Evolutionary conservation across 169 alveolate genomes (phyloP).

Genomic region (Plasmodium reichenowi): DNA sequence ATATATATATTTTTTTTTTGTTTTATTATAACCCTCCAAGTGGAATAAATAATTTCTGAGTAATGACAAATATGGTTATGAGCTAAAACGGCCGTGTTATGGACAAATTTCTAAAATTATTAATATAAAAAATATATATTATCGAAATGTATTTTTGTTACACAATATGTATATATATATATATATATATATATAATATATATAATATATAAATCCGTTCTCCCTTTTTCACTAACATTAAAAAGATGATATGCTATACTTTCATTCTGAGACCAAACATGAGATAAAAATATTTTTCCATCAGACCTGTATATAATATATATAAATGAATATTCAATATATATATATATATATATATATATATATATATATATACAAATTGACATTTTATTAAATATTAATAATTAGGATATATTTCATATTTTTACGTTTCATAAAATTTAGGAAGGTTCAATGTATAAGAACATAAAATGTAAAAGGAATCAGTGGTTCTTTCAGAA

Average conservation of each 20-base stretch:
- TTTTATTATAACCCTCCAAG: conserved; percentile 56
- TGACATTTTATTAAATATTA: background rate
- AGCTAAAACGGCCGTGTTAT: conserved; percentile 25
- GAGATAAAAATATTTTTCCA: conserved; percentile 54
- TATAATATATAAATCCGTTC: background rate
- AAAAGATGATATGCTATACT: conserved; percentile 63
- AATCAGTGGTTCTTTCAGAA: conserved; percentile 35
- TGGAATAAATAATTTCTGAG: conserved; percentile 46
- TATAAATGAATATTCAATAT: conserved; percentile 1
- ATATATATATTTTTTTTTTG: too few species aligned
- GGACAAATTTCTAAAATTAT: conserved; percentile 29
- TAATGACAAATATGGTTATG: conserved; percentile 43
- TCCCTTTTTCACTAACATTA: conserved; percentile 3
- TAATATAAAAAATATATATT: background rate
- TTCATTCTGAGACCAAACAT: conserved; percentile 69
- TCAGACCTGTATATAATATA: conserved; percentile 34
- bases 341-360: background rate
- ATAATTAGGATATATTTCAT: background rate
- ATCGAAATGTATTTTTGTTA: background rate
- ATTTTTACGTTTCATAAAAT: conserved; percentile 50
- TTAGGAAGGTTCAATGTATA: conserved; percentile 68
- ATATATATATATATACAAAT: too few species aligned
- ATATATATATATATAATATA: too few species aligned
- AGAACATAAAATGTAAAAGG: conserved; percentile 58
- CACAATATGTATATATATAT: too few species aligned